These are phyloP conservation scores for Colletotrichum spinosum DNA, from an alignment of 2,329 filamentous ascomycete species.

Conservation along the genomic window DNA sequence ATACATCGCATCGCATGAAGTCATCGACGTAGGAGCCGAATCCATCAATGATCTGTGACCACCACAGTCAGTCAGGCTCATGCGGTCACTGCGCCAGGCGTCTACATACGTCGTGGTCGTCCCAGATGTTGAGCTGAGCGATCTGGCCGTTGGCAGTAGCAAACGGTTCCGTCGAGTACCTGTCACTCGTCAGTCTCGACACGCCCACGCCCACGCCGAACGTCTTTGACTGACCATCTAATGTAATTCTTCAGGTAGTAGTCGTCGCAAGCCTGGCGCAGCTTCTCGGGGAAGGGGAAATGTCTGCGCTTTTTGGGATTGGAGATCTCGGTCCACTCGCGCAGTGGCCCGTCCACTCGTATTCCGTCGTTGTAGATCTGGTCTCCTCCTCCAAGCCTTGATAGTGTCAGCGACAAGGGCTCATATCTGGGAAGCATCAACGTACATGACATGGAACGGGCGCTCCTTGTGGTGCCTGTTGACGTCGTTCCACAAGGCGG, in stretches of 20 bases:
- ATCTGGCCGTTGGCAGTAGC: constrained; percentile 90
- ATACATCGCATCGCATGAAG: constrained; percentile 93
- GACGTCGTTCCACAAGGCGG: constrained; percentile 96
- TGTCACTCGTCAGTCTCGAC: constrained; percentile 64
- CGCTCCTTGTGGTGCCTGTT: constrained; percentile 80
- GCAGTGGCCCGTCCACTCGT: constrained; percentile 84
- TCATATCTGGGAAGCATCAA: constrained; percentile 40
- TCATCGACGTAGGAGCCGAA: constrained; percentile 94
- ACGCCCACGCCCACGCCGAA: not conserved
- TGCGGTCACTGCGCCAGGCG: constrained; percentile 44
- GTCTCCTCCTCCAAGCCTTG: constrained; percentile 83
- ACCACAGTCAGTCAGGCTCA: constrained; percentile 42
- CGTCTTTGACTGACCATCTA: constrained; percentile 65
- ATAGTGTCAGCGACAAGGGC: constrained; percentile 57
- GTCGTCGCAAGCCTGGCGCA: constrained; percentile 86
- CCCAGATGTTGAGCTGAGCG: constrained; percentile 97
- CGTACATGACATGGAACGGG: constrained; percentile 91
- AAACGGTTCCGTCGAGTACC: constrained; percentile 85
- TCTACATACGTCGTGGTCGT: constrained; percentile 81
- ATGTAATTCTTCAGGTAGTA: constrained; percentile 95
- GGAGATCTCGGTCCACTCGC: constrained; percentile 83
- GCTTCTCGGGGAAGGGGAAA: constrained; percentile 79
- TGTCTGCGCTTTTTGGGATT: constrained; percentile 86
- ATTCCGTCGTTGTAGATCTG: constrained; percentile 98
- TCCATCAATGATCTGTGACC: constrained; percentile 81